Percentiles rank a stretch among this genome's conserved stretches.
These are phyloP conservation scores for Stagonosporopsis cucurbitacearum DNA, from an alignment of 2,329 filamentous ascomycete species.

Conservation along the genomic window DNA sequence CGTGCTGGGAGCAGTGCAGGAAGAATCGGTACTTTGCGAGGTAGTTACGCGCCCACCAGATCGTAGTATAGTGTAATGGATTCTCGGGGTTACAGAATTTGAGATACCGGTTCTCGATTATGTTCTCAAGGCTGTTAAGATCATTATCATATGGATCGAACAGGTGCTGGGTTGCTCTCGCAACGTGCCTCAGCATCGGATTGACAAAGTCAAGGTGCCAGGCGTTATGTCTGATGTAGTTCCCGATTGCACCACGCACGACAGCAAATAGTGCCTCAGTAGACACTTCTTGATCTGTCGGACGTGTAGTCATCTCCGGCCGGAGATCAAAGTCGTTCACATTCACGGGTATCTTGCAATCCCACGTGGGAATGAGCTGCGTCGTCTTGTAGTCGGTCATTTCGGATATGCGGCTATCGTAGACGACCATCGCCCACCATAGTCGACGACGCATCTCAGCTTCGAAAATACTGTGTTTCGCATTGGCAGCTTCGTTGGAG, in stretches of 20 bases:
- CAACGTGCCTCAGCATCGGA: constrained; percentile 52
- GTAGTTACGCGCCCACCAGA: constrained; percentile 53
- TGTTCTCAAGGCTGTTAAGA: constrained; percentile 48
- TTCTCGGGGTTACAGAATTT: constrained; percentile 37
- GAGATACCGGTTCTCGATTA: constrained; percentile 49
- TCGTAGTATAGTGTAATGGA: constrained; percentile 53
- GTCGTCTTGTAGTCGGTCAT: constrained; percentile 59
- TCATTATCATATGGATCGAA: constrained; percentile 25
- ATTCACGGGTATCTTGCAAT: constrained; percentile 59
- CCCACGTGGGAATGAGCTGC: constrained; percentile 55
- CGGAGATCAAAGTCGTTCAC: constrained; percentile 58
- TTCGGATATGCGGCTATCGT: constrained; percentile 63
- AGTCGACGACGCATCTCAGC: constrained; percentile 66
- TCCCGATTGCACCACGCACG: constrained; percentile 56
- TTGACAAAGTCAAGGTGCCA: constrained; percentile 57
- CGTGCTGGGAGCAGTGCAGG: constrained; percentile 52
- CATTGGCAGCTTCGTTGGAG: constrained; percentile 61
- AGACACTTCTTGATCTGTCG: constrained; percentile 52
- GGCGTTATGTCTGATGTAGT: constrained; percentile 49
- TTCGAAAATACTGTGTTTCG: constrained; percentile 62
- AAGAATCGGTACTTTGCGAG: constrained; percentile 60
- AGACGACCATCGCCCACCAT: constrained; percentile 66
- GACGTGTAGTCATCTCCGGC: constrained; percentile 49
- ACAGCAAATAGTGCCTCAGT: constrained; percentile 63
- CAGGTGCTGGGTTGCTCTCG: constrained; percentile 24